Evolutionary conservation across 257 asterid genomes (phyloP).

Genomic region (Petunia secreta): DNA sequence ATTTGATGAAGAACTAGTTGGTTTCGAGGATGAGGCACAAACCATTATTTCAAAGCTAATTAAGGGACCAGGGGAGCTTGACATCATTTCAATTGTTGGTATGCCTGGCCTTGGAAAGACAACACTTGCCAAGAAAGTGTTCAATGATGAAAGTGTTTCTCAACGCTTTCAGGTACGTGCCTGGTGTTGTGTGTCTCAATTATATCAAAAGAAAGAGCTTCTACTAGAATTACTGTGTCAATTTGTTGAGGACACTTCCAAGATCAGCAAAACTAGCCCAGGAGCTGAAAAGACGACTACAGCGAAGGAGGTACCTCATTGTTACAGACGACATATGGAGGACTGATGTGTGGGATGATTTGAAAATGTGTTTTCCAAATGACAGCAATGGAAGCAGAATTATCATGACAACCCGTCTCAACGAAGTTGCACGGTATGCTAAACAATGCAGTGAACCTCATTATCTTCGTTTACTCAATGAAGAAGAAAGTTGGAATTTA

Average conservation of each 20-base stretch:
- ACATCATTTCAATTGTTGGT: slow-evolving; percentile 23
- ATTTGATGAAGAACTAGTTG: neutral
- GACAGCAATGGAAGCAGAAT: slow-evolving; percentile 10
- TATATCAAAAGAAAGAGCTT: neutral
- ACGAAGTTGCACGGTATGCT: neutral
- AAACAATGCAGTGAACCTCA: neutral
- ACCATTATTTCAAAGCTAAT: neutral
- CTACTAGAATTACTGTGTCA: neutral
- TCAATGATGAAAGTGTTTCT: too few relatives aligned
- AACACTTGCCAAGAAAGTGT: slow-evolving; percentile 25
- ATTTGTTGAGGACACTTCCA: neutral
- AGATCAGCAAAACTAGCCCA: neutral
- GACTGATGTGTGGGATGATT: neutral
- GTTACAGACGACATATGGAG: slow-evolving; percentile 5
- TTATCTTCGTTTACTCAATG: slow-evolving; percentile 1
- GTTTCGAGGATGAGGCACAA: neutral
- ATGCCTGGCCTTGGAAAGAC: slow-evolving; percentile 30
- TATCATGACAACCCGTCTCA: slow-evolving; percentile 12
- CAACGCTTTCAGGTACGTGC: neutral
- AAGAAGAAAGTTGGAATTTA: slow-evolving; percentile 22
- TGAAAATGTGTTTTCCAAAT: slow-evolving; percentile 7
- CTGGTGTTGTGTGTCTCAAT: slow-evolving; percentile 26
- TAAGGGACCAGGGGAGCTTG: neutral
- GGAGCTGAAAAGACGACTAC: neutral
- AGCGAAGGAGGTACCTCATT: slow-evolving; percentile 4